Evolutionary conservation across 2,329 filamentous ascomycete species (phyloP), one percentile per base, ranked within the genome.

Genomic region (Fusarium odoratissimum): DNA sequence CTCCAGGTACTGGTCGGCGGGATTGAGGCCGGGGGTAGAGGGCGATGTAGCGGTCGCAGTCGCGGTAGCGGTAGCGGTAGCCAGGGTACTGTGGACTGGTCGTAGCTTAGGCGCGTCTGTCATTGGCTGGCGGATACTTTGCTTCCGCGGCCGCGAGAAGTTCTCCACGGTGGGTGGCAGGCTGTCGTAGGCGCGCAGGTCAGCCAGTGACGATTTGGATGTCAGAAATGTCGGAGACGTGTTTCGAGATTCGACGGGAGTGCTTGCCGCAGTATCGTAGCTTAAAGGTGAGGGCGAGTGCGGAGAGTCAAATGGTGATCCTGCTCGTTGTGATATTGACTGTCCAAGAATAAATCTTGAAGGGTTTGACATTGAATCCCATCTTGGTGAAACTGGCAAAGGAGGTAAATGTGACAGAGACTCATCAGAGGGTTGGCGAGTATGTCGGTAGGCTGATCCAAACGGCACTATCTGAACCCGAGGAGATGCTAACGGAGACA

Each of bases 121-220:
- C 48, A 79, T 78, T 57, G 82, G 77, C 68, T 86, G 85, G 62
- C 83, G 84, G 67, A 88, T 83, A 77, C 88, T 90, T 42, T 83
- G 81, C 68, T 88, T 88, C 64, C 88, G 83, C 45, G 88, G 88
- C 42, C 88, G 84, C n/a, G 88, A 90, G 77, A 90, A 90, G 79
- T 90, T 90, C 75, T 86, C 86, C 49, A 88, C 82, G 49, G 79
- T 76, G 41, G 88, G 81, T 51, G 79, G 76, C 72, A 82, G 80
- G 58, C 76, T 78, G 52, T 83, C 81, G 55, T 80, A 76, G 79
- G 75, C 70, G 46, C 84, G 78, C 65, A 81, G 71, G 61, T 83
- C 81, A 48, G 76, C 63, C 41, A 78, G 72, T 45, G 80, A 81
- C 49, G 79, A 77, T 62, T 82, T 80, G 38, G 78, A 71, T 48